Percentiles rank a stretch among this genome's conserved stretches.
Evolutionary conservation across 73 alveolate species (phyloP).

Genomic region (Durusdinium trenchii): DNA sequence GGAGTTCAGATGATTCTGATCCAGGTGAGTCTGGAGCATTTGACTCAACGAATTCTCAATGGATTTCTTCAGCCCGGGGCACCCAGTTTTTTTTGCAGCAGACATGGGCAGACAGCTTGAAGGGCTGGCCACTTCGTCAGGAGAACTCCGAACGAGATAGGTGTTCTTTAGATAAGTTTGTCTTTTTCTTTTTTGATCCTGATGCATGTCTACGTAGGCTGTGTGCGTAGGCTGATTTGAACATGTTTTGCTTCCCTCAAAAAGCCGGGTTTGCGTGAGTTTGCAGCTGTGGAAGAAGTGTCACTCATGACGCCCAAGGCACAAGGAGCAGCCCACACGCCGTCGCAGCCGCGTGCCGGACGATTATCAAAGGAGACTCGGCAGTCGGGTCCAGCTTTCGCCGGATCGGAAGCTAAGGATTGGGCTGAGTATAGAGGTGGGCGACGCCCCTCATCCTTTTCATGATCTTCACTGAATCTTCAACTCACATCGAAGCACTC

Average conservation of each 20-base stretch:
- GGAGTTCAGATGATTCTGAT: too few species aligned
- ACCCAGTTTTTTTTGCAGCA: background rate
- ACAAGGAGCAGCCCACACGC: constrained; percentile 45
- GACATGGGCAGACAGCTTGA: too few species aligned
- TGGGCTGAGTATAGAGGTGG: too few species aligned
- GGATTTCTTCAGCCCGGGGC: constrained; percentile 1
- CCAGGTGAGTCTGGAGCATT: constrained; percentile 2
- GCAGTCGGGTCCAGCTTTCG: background rate
- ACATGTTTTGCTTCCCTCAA: too few species aligned
- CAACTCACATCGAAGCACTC: too few species aligned
- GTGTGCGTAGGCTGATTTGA: too few species aligned
- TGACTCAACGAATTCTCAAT: constrained; percentile 13
- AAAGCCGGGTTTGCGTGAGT: background rate
- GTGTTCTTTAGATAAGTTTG: background rate
- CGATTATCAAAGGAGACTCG: background rate
- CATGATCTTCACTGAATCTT: too few species aligned
- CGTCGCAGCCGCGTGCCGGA: constrained; percentile 67
- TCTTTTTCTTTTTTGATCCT: background rate
- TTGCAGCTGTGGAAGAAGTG: background rate
- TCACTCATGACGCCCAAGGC: background rate
- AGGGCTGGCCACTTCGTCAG: too few species aligned
- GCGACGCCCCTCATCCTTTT: too few species aligned
- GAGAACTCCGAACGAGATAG: too few species aligned
- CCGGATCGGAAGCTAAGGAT: background rate
- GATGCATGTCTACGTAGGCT: too few species aligned